Percentiles rank a stretch among this genome's conserved stretches.
These are phyloP conservation scores for Pythium monospermum DNA, from an alignment of 352 stramenopile genomes.

Conservation along the genomic window DNA sequence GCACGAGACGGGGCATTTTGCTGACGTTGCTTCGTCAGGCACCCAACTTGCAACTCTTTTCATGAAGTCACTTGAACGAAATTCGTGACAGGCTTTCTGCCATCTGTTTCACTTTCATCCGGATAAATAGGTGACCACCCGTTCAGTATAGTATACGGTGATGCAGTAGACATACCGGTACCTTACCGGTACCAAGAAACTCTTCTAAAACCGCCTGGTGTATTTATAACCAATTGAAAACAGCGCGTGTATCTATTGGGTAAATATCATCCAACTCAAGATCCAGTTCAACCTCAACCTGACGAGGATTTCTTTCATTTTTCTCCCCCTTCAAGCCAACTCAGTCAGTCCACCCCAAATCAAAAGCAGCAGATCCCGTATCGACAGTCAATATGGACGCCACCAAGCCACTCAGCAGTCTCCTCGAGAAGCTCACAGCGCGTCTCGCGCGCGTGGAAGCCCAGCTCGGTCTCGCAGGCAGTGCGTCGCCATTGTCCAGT, in stretches of 20 bases:
- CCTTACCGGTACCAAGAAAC: too few species aligned
- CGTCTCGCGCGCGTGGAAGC: slow-evolving; percentile 62
- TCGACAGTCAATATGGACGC: slow-evolving; percentile 21
- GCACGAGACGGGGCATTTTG: slow-evolving; percentile 9
- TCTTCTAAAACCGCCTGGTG: slow-evolving; percentile 5
- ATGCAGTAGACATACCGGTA: too few species aligned
- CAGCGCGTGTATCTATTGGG: slow-evolving; percentile 4
- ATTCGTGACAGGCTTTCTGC: slow-evolving; percentile 4
- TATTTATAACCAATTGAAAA: slow-evolving; percentile 4
- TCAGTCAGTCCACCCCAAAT: too few species aligned
- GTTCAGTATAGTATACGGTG: slow-evolving; percentile 6
- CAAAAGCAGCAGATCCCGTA: too few species aligned
- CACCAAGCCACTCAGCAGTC: slow-evolving; percentile 49
- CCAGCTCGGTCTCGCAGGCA: slow-evolving; percentile 39
- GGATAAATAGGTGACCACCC: neutral
- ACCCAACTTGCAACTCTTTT: neutral
- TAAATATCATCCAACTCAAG: neutral
- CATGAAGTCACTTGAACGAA: slow-evolving; percentile 13
- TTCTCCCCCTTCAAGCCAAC: too few species aligned
- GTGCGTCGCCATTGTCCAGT: slow-evolving; percentile 19
- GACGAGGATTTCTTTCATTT: slow-evolving; percentile 8
- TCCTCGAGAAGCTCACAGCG: slow-evolving; percentile 59
- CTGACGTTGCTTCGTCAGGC: slow-evolving; percentile 14
- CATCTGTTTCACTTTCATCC: neutral
- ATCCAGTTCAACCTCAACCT: slow-evolving; percentile 9